Base-by-base conservation (phyloP, 2,329 filamentous ascomycete genomes). In the Tolypocladium ophioglossoides region DNA sequence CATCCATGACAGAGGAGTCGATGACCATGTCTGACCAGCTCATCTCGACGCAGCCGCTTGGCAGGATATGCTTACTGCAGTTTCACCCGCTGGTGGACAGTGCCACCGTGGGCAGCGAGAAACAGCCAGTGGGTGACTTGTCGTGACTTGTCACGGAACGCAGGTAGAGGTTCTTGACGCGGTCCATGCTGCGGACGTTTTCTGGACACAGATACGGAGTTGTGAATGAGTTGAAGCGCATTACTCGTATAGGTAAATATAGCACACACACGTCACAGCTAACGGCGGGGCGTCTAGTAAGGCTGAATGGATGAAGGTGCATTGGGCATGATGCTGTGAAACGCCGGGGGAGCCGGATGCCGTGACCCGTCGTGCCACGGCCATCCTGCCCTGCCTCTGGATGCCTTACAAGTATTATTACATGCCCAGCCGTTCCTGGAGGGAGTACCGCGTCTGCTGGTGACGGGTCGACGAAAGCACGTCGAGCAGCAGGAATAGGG, bases 1-100 rank as follows among this genome's bases (percentile, higher is more conserved):
- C 63, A 10, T 72, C 70, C 16, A 83, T 81, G 75, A 78, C 74
- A 59, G 69, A 68, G 7, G 75, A 74, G 34, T 75, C 74, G 27
- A 87, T 87, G 85, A 72, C 73, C 37, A 81, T 86, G 74, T 77
- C 80, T 24, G 84, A 87, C 62, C 84, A 86, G 63, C 72, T 87
- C 35, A 86, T 87, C 54, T 85, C 84, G 10, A 79, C 83, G 18
- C 74, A 84, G 49, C 84, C 84, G 0, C 65, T 75, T 44, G 82
- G 78, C 7, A 78, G 85, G 64, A 77, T 67, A 52, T 87, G 84
- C 59, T 68, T 81, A 53, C 63, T 87, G 50, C 71, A 66, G 50
- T 78, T 83, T 56, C 61, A 72, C 16, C 70, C 74, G 27, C 54
- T 68, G 16, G 58, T 32, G 44, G 44, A 2, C 24, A 16, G 24